Base-by-base conservation (phyloP, 2,329 filamentous ascomycete genomes). In the Aspergillus alliaceus region DNA sequence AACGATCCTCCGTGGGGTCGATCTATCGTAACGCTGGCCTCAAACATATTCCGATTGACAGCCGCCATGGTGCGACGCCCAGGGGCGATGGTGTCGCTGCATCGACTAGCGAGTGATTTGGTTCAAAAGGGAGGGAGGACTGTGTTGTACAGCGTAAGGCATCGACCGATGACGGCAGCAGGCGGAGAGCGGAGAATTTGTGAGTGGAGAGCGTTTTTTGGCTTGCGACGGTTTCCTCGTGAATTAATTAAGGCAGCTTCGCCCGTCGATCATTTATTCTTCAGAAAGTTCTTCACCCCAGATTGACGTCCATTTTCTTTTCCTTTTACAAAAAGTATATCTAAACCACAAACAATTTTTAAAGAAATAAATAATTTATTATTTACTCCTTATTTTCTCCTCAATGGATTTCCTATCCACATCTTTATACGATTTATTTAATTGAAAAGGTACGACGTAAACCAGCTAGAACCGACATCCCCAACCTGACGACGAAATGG, bases 41-140 rank as follows among this genome's bases (percentile, higher is more conserved):
- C 72, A 61, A 77, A 76, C 74, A 77, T 76, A 59, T 75, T 77
- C 58, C 58, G 65, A 59, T 77, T 75, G 69, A 77, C 73, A 56
- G 70, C 64, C 65, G 69, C 70, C 75, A 78, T 78, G 60, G 64
- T 70, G 69, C 69, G 70, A 72, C 70, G 65, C 62, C 63, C 55
- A 56, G 59, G 35, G 59, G 60, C 57, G 59, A 60, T 58, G 52
- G 40, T 56, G 56, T 59, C 66, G 66, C 65, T 58, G 59, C 67
- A 72, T 71, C 58, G 66, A 68, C 61, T 51, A 57, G 61, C 59
- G 60, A 62, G 51, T 31, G 57, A 35, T 53, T 58, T 44, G 48
- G 27, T 29, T 27, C 4, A 37, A 37, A 39, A 48, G 20, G 31
- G 24, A 8, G 29, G 20, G 29, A 15, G 44, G 9, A 47, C 44